Percentiles rank a stretch among this genome's conserved stretches.
Evolutionary conservation across 2,329 filamentous ascomycete species (phyloP).

Genomic region (Pseudonectria foliicola): DNA sequence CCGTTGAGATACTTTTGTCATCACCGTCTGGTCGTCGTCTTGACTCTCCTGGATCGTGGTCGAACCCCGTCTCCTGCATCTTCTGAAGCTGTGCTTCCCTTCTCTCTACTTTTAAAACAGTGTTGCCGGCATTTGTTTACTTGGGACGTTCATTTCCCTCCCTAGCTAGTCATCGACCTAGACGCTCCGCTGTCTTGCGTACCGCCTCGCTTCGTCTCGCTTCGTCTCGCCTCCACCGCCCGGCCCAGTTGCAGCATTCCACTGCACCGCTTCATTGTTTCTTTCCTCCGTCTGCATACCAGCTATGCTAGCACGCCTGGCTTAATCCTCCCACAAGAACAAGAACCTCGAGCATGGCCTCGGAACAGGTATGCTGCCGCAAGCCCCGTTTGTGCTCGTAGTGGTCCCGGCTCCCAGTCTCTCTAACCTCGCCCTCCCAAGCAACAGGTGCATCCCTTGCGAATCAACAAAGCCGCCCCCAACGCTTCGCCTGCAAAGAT

Average conservation of each 20-base stretch:
- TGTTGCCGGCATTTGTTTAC: constrained; percentile 16
- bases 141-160: constrained; percentile 16
- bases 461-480: constrained; percentile 65
- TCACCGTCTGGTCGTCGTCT: too few species aligned
- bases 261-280: constrained; percentile 15
- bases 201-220: too few species aligned
- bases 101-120: constrained; percentile 18
- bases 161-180: constrained; percentile 1
- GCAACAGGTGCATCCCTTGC: constrained; percentile 64
- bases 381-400: constrained; percentile 4
- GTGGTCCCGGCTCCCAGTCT: constrained; percentile 2
- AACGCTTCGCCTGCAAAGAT: constrained; percentile 57
- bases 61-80: constrained; percentile 1
- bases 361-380: constrained; percentile 30
- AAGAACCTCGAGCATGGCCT: constrained; percentile 26
- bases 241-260: constrained; percentile 25
- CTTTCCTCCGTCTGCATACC: constrained; percentile 22
- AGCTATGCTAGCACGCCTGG: constrained; percentile 21
- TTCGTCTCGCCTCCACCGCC: constrained; percentile 9
- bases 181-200: too few species aligned
- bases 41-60: too few species aligned
- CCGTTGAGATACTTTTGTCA: constrained; percentile 2
- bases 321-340: constrained; percentile 10
- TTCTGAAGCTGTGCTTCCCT: constrained; percentile 16
- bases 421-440: constrained; percentile 16